Conservation (phyloP, 768 basidiomycete species). For the Amanita muscaria region DNA sequence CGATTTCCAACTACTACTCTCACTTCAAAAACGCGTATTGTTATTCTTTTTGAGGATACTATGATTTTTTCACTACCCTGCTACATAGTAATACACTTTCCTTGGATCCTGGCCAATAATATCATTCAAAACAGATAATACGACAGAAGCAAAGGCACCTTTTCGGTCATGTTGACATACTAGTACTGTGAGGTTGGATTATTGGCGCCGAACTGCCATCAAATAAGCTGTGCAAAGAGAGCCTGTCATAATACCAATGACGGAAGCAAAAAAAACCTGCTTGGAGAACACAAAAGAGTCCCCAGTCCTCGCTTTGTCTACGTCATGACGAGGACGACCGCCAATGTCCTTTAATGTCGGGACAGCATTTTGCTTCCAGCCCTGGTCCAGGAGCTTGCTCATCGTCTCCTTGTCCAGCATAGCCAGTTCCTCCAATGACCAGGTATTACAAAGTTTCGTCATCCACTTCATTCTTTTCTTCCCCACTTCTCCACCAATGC, state of each 20-base stretch:
- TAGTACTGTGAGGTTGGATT: no score
- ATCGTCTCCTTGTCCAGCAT: slow-evolving; percentile 59
- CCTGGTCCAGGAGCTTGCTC: slow-evolving; percentile 61
- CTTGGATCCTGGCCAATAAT: no score
- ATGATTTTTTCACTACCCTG: no score
- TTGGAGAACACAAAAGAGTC: background rate
- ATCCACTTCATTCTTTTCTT: slow-evolving; percentile 89
- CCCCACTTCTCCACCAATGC: slow-evolving; percentile 70
- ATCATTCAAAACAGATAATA: no score
- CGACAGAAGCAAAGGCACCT: no score
- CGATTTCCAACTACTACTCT: no score
- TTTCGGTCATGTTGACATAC: no score
- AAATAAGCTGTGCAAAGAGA: slow-evolving; percentile 22
- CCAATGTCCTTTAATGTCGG: slow-evolving; percentile 36
- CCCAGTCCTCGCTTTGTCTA: background rate
- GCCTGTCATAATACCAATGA: slow-evolving; percentile 35
- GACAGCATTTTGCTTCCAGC: slow-evolving; percentile 68
- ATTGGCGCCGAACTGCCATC: background rate
- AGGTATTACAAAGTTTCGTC: slow-evolving; percentile 75
- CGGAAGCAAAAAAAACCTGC: background rate
- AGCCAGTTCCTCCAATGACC: slow-evolving; percentile 78
- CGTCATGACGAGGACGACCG: slow-evolving; percentile 11
- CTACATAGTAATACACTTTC: no score
- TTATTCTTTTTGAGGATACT: no score
- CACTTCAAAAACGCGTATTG: no score